Percentiles rank a stretch among this genome's conserved stretches.
Evolutionary conservation across 257 asterid species (phyloP).

Genomic region (Galeopsis tetrahit): DNA sequence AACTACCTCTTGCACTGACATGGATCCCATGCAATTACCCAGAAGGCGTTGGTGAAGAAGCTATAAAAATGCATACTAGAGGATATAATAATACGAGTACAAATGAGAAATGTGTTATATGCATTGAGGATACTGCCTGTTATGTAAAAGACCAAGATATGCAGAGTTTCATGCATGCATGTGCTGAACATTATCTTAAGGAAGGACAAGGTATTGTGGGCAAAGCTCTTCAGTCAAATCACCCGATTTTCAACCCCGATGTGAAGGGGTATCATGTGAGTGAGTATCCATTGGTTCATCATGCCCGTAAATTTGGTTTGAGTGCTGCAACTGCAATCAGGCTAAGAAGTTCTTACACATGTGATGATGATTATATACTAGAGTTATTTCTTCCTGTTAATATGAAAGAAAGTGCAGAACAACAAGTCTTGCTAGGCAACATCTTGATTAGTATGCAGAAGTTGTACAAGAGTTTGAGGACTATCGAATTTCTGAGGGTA

Average conservation of each 20-base stretch:
- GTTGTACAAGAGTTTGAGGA: conserved; percentile 70
- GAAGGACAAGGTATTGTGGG: no score
- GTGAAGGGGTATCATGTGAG: no score
- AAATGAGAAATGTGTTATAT: conserved; percentile 47
- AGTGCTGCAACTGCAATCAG: no score
- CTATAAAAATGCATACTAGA: conserved; percentile 28
- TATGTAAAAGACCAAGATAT: conserved; percentile 57
- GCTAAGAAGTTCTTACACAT: conserved; percentile 31
- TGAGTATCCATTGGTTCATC: no score
- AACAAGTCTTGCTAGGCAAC: conserved; percentile 64
- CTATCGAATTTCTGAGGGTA: conserved; percentile 48
- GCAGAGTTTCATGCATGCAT: conserved; percentile 71
- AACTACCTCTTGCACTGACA: no score
- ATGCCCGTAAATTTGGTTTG: no score
- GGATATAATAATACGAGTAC: conserved; percentile 25
- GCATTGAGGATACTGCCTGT: conserved; percentile 64
- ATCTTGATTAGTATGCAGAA: conserved; percentile 80
- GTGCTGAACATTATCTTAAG: conserved; percentile 59
- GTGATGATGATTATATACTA: conserved; percentile 60
- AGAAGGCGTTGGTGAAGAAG: conserved; percentile 40
- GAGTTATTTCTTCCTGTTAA: conserved; percentile 83
- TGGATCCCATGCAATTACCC: conserved; percentile 63
- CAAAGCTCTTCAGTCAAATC: no score
- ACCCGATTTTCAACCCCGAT: no score
- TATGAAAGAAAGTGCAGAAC: conserved; percentile 63